These are phyloP conservation scores for Sanguinoderma infundibulare DNA, from an alignment of 1,284 basidiomycete genomes.

Conservation along the genomic window DNA sequence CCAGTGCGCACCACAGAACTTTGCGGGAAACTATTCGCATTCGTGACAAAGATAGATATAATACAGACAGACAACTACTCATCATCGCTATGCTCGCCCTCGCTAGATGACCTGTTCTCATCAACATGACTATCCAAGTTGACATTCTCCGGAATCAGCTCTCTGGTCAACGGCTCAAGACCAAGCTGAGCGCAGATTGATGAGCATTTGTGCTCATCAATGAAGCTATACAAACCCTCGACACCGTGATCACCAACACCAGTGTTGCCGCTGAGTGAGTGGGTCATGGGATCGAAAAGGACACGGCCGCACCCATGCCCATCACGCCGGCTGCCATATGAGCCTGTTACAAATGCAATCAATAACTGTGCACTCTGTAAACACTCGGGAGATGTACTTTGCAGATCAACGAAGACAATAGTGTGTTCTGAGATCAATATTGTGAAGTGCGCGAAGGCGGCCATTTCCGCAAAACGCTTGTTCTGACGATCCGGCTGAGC, in stretches of 20 bases:
- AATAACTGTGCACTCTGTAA: background rate
- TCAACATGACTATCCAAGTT: no score
- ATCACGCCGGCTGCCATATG: no score
- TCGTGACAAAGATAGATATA: no score
- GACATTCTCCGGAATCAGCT: no score
- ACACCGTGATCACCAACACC: conserved; percentile 6
- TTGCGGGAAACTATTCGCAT: no score
- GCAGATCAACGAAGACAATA: conserved; percentile 3
- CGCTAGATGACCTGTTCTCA: no score
- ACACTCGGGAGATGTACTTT: background rate
- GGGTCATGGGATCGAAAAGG: background rate
- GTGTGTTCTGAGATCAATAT: background rate
- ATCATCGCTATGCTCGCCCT: no score
- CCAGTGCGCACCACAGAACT: no score
- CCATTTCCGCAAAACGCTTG: background rate
- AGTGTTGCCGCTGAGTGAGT: background rate
- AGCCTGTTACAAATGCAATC: no score
- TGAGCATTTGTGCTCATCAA: background rate
- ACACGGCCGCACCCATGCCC: background rate
- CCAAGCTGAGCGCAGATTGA: no score
- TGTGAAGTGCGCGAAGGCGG: conserved; percentile 1
- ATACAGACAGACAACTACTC: no score
- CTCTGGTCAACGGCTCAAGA: no score
- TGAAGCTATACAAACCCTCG: background rate
- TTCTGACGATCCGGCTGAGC: background rate